Evolutionary conservation across 2,329 filamentous ascomycete genomes (phyloP), one percentile per base, ranked within the genome.

Genomic region (Penicillium verrucosum): DNA sequence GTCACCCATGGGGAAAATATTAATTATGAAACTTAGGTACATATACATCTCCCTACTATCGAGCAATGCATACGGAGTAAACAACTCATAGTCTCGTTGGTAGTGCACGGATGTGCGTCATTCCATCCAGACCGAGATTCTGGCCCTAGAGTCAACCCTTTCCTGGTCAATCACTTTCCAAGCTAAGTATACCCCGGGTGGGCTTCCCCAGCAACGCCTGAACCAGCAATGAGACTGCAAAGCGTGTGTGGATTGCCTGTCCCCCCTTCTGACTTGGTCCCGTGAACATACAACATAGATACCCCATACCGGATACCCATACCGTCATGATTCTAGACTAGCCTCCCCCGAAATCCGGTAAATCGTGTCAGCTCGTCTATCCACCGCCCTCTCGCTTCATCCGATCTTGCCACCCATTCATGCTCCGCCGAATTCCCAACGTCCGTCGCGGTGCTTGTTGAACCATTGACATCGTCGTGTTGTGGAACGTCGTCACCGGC

Each of bases 351-450:
- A 45, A 40, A 40, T 41, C 27, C 11, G 5, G 18, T 34, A 51
- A 40, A 40, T 30, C 41, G 16, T 34, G 25, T 60, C 50, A 62
- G 49, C 52, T 56, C 30, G 38, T 51, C 53, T 44, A 49, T 50
- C 61, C 61, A 59, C 68, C 63, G 53, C 58, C 58, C 49, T 62
- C 68, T 62, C 65, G 65, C 57, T 72, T 73, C 71, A 73, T 72
- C 59, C 71, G 66, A 21, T 71, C 71, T 54, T 73, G 71, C 76
- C 76, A 78, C 44, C 75, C 74, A 61, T 66, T 75, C 71, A 77
- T 73, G 48, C 69, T 75, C 49, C 75, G 70, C 41, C 76, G 71
- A 51, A 78, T 70, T 29, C 76, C 76, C 54, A 77, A 59, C 18
- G 75, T 78, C 64, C 71, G 75, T 51, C 70, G 71, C 38, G 59